Percentiles rank a stretch among this genome's conserved stretches.
phyloP scores from a whole-genome alignment of 208 protist genomes.

The Crithidia mellificae region DNA sequence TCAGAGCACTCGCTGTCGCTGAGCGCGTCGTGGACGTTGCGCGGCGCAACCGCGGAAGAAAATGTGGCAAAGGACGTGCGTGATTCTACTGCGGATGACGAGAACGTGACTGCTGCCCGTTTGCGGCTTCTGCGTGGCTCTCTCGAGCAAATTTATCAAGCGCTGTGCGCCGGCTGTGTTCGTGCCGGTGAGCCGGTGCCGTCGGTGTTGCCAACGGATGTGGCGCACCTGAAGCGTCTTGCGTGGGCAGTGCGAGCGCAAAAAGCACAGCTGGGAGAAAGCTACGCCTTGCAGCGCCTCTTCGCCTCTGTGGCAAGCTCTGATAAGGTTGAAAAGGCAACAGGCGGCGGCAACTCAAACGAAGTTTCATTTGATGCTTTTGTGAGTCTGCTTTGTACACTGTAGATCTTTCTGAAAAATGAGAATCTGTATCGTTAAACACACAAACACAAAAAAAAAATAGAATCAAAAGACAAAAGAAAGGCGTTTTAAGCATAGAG shows the following conservation, averaged over 20 bases:
- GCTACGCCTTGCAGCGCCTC: conserved; percentile 19
- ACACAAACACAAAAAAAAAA: too few species aligned
- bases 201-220: conserved; percentile 14
- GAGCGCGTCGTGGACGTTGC: background rate
- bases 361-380: conserved; percentile 14
- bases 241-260: conserved; percentile 14
- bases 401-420: background rate
- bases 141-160: conserved; percentile 25
- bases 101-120: background rate
- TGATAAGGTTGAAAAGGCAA: background rate
- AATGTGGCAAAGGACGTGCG: background rate
- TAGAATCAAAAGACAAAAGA: too few species aligned
- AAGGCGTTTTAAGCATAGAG: too few species aligned
- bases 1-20: background rate
- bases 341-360: background rate
- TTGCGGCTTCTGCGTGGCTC: conserved; percentile 22
- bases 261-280: conserved; percentile 3
- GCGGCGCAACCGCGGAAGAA: background rate
- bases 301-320: background rate
- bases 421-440: too few species aligned
- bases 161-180: conserved; percentile 10
- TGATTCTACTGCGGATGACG: background rate
- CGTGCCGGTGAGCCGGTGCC: conserved; percentile 19
- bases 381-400: conserved; percentile 14
- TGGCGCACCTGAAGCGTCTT: conserved; percentile 25